Percentiles rank a stretch among this genome's conserved stretches.
Evolutionary conservation across 352 stramenopile species (phyloP).

Genomic region (Phytophthora sp.): DNA sequence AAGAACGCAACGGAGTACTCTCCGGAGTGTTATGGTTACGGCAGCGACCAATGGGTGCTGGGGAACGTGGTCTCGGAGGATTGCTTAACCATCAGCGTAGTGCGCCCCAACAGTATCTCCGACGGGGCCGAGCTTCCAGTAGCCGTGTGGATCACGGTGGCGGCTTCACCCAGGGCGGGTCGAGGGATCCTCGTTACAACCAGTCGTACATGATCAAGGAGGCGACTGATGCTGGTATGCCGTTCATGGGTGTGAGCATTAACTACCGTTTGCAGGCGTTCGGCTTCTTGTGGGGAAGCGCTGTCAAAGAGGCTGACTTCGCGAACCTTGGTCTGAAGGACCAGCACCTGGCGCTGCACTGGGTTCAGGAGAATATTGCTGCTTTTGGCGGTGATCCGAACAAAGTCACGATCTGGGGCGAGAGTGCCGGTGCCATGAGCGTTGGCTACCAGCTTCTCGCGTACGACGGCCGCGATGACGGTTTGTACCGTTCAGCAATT

Average conservation of each 20-base stretch:
- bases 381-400: constrained; percentile 23
- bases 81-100: constrained; percentile 77
- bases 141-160: constrained; percentile 34
- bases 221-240: constrained; percentile 14
- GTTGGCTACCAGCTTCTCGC: constrained; percentile 33
- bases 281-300: constrained; percentile 36
- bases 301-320: constrained; percentile 45
- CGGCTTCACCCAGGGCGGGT: constrained; percentile 29
- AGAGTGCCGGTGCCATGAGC: constrained; percentile 51
- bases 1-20: constrained; percentile 49
- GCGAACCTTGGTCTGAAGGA: constrained; percentile 88
- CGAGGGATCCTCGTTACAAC: constrained; percentile 39
- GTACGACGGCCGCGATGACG: constrained; percentile 32
- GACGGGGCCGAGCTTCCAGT: constrained; percentile 24
- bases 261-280: constrained; percentile 48
- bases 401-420: constrained; percentile 31
- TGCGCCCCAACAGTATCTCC: constrained; percentile 39
- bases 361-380: constrained; percentile 36
- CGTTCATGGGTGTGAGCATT: constrained; percentile 45
- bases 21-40: constrained; percentile 36
- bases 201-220: constrained; percentile 38
- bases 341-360: constrained; percentile 81
- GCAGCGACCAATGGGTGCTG: constrained; percentile 34
- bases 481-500: constrained; percentile 28
- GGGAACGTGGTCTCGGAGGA: constrained; percentile 33